Evolutionary conservation across 176 grass and related monocot species (phyloP).

Genomic region (Bromus sterilis): DNA sequence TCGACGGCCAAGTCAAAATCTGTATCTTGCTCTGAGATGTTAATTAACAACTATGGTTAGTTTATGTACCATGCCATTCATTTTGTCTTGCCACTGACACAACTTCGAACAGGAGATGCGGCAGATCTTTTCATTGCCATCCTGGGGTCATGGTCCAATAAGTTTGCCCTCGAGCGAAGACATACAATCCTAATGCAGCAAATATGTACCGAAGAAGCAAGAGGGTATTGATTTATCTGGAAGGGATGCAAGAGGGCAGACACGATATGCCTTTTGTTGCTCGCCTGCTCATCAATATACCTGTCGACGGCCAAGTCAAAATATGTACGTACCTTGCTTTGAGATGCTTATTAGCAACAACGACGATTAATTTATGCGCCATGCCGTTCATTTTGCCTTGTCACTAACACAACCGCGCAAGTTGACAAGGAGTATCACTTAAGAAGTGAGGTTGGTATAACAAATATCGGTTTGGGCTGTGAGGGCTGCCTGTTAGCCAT

Average conservation of each 20-base stretch:
- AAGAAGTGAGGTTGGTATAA: too few species aligned
- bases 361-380: not conserved
- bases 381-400: not conserved
- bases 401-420: not conserved
- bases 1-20: not conserved
- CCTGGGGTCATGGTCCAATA: too few species aligned
- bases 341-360: not conserved
- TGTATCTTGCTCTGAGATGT: not conserved
- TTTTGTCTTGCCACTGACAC: not conserved
- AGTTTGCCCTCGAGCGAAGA: too few species aligned
- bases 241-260: not conserved
- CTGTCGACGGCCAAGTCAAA: not conserved
- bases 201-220: too few species aligned
- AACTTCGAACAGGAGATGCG: too few species aligned
- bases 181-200: too few species aligned
- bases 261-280: not conserved
- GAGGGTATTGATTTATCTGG: too few species aligned
- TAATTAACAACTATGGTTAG: not conserved
- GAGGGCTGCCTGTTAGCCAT: too few species aligned
- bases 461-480: too few species aligned
- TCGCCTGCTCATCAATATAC: not conserved
- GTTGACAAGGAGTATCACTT: too few species aligned
- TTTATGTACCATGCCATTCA: not conserved
- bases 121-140: too few species aligned
- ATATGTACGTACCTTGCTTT: not conserved